phyloP scores from a whole-genome alignment of 495 filamentous ascomycete genomes.

The Neurospora tetrasperma region DNA sequence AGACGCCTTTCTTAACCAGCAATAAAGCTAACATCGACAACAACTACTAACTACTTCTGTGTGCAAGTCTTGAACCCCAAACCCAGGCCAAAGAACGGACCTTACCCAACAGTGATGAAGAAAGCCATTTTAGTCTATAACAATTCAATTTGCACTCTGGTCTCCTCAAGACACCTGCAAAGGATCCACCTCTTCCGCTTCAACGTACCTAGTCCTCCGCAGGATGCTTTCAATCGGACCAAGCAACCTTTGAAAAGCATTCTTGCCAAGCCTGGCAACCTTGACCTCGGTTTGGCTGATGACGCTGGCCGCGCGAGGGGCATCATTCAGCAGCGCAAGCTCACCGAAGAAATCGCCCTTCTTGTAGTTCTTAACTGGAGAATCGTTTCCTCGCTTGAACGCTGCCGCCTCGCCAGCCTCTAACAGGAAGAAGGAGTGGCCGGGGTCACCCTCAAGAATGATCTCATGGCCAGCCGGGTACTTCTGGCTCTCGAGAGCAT shows the following conservation, averaged over 20 bases:
- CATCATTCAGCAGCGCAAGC: constrained; percentile 84
- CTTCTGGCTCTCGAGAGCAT: constrained; percentile 85
- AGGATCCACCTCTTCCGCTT: constrained; percentile 45
- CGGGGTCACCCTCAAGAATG: constrained; percentile 85
- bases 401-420: constrained; percentile 85
- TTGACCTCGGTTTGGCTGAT: constrained; percentile 75
- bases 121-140: not conserved
- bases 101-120: not conserved
- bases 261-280: constrained; percentile 86
- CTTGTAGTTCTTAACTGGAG: constrained; percentile 64
- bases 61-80: constrained; percentile 2
- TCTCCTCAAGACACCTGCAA: constrained; percentile 24
- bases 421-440: constrained; percentile 85
- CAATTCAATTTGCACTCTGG: not conserved
- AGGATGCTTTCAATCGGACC: constrained; percentile 93
- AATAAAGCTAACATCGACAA: not conserved
- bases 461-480: constrained; percentile 71
- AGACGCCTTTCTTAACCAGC: not conserved
- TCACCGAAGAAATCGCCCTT: constrained; percentile 98
- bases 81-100: constrained; percentile 1
- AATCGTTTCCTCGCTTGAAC: constrained; percentile 52
- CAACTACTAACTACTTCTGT: not conserved
- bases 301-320: constrained; percentile 86
- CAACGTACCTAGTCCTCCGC: constrained; percentile 56
- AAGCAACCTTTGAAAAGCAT: constrained; percentile 86